Evolutionary conservation across 2,329 filamentous ascomycete species (phyloP).

Genomic region (Hypoxylon sp.): DNA sequence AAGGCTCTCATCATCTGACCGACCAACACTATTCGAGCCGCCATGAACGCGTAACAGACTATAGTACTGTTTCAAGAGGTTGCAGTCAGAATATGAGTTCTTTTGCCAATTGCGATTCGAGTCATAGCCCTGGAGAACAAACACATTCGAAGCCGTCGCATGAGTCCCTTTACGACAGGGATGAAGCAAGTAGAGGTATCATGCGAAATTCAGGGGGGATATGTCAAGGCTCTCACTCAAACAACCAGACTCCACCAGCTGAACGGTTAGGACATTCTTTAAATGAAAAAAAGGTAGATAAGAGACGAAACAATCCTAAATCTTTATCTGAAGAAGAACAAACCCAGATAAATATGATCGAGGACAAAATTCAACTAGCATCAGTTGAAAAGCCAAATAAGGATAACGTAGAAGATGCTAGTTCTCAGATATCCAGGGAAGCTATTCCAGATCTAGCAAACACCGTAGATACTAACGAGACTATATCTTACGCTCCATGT

Average conservation of each 20-base stretch:
- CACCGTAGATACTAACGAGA: constrained; percentile 30
- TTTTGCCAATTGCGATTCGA: background rate
- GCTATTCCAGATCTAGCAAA: constrained; percentile 5
- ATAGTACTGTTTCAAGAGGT: background rate
- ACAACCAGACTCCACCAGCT: too few species aligned
- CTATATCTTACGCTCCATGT: constrained; percentile 39
- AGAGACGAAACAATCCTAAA: background rate
- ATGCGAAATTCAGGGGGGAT: background rate
- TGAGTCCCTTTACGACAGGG: background rate
- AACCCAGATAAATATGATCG: background rate
- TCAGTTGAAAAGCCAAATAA: background rate
- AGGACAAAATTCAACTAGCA: background rate
- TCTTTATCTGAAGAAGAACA: background rate
- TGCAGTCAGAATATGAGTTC: background rate
- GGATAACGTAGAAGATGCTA: background rate
- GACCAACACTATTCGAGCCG: background rate
- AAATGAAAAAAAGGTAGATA: background rate
- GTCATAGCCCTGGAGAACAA: background rate
- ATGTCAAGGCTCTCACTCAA: background rate
- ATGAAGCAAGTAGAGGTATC: background rate
- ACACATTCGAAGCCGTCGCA: background rate
- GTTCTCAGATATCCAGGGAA: background rate
- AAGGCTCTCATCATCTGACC: background rate
- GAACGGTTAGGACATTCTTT: background rate
- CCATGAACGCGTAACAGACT: background rate